Evolutionary conservation across 371 early-diverging fungal species (phyloP).

Genomic region (Synchytrium microbalum): DNA sequence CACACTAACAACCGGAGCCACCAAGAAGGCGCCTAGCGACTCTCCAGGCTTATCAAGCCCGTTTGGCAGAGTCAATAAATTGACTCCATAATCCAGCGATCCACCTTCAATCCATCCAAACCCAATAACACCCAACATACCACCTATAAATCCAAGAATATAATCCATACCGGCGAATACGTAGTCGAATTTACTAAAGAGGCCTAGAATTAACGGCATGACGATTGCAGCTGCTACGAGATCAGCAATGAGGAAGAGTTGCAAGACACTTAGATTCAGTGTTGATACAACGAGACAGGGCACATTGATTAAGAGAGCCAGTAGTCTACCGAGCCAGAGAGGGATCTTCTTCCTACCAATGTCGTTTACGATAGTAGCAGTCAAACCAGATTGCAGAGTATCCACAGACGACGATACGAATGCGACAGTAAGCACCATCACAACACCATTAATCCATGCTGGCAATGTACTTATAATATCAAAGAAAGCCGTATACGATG

Average conservation of each 20-base stretch:
- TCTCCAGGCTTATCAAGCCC: conserved; percentile 1
- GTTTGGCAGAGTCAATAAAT: conserved; percentile 2
- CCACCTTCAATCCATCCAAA: conserved; percentile 7
- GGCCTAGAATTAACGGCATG: conserved; percentile 10
- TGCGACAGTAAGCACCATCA: no score
- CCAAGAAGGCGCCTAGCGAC: conserved; percentile 9
- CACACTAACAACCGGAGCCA: conserved; percentile 6
- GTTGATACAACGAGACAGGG: conserved; percentile 12
- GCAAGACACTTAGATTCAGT: conserved; percentile 10
- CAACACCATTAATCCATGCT: no score
- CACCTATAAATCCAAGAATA: conserved; percentile 7
- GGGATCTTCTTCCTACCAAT: no score
- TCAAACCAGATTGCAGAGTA: no score
- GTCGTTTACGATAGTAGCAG: no score
- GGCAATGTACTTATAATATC: no score
- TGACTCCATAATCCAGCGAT: not conserved
- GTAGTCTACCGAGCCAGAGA: no score
- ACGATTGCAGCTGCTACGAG: conserved; percentile 11
- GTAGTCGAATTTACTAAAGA: conserved; percentile 3
- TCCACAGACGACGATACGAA: no score
- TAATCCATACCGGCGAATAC: conserved; percentile 11
- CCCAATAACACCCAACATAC: conserved; percentile 5
- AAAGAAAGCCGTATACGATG: no score
- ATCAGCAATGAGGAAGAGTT: conserved; percentile 18
- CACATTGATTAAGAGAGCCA: conserved; percentile 13